Evolutionary conservation across 805 yeast genomes (phyloP).

Genomic region (Hanseniaspora jakobsenii): DNA sequence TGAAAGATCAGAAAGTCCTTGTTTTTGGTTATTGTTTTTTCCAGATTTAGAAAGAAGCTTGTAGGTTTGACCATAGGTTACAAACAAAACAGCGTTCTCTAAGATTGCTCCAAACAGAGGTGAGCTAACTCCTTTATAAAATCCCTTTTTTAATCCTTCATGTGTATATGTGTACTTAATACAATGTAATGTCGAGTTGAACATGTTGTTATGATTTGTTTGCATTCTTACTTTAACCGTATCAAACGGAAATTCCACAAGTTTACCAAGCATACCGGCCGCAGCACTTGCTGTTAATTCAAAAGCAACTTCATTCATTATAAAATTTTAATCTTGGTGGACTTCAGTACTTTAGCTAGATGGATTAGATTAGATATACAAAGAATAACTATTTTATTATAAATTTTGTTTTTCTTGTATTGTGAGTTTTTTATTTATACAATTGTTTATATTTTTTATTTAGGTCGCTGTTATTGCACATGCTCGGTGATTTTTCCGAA

Average conservation of each 20-base stretch:
- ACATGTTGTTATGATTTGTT: slow-evolving; percentile 52
- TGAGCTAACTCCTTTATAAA: slow-evolving; percentile 65
- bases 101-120: slow-evolving; percentile 85
- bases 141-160: slow-evolving; percentile 64
- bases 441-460: too few species aligned
- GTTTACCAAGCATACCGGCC: slow-evolving; percentile 73
- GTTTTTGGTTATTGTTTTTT: neutral
- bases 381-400: neutral
- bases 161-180: slow-evolving; percentile 44
- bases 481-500: too few species aligned
- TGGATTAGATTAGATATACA: neutral
- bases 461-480: too few species aligned
- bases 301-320: slow-evolving; percentile 27
- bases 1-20: neutral
- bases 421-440: too few species aligned
- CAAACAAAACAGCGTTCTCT: slow-evolving; percentile 72
- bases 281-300: slow-evolving; percentile 26
- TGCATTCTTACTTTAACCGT: slow-evolving; percentile 81
- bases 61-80: slow-evolving; percentile 44
- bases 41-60: slow-evolving; percentile 20
- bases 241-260: slow-evolving; percentile 85
- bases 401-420: too few species aligned
- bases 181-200: slow-evolving; percentile 53
- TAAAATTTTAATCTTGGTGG: neutral
- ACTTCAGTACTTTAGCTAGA: too few species aligned